A percentile compares a stretch with the other conserved stretches of the same genome.
Conservation (phyloP, 2,329 filamentous ascomycete genomes). For the Westerdykella ornata region DNA sequence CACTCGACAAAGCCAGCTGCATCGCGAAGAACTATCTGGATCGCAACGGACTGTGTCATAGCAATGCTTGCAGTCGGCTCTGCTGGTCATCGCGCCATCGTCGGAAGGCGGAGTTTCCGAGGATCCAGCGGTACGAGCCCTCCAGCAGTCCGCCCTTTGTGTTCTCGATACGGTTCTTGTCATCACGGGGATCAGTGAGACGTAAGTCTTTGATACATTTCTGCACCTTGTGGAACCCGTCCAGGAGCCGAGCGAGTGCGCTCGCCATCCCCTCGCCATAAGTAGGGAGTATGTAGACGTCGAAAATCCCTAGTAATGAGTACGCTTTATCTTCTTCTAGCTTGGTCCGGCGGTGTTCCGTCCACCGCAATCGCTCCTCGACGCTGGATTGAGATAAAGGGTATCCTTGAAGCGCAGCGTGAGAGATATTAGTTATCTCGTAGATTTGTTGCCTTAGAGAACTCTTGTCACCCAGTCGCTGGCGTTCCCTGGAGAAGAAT, state of each 20-base stretch:
- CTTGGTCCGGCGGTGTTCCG: conserved; percentile 17
- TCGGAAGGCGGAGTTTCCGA: conserved; percentile 15
- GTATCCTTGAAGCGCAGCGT: conserved; percentile 1
- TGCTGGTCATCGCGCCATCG: conserved; percentile 19
- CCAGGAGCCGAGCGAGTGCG: conserved; percentile 9
- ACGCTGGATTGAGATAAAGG: conserved; percentile 7
- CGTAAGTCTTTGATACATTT: conserved; percentile 7
- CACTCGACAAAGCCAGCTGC: no score
- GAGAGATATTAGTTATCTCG: conserved; percentile 10
- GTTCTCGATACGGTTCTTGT: conserved; percentile 1
- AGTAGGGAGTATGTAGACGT: conserved; percentile 7
- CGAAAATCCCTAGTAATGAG: conserved; percentile 12
- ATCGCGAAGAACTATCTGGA: no score
- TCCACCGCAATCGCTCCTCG: conserved; percentile 16
- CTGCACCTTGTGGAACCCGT: conserved; percentile 7
- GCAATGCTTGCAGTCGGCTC: conserved; percentile 10
- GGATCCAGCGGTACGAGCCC: conserved; percentile 13
- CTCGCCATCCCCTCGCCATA: conserved; percentile 12
- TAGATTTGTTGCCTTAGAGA: conserved; percentile 10
- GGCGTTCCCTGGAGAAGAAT: conserved; percentile 14
- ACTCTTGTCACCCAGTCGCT: conserved; percentile 7
- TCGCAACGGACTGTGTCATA: no score
- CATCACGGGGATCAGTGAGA: conserved; percentile 5
- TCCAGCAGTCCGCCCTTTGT: conserved; percentile 7
- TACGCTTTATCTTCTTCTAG: conserved; percentile 8